A percentile compares a stretch with the other conserved stretches of the same genome.
These are phyloP conservation scores for Boletus insuetus DNA, from an alignment of 768 basidiomycete genomes.

Conservation along the genomic window DNA sequence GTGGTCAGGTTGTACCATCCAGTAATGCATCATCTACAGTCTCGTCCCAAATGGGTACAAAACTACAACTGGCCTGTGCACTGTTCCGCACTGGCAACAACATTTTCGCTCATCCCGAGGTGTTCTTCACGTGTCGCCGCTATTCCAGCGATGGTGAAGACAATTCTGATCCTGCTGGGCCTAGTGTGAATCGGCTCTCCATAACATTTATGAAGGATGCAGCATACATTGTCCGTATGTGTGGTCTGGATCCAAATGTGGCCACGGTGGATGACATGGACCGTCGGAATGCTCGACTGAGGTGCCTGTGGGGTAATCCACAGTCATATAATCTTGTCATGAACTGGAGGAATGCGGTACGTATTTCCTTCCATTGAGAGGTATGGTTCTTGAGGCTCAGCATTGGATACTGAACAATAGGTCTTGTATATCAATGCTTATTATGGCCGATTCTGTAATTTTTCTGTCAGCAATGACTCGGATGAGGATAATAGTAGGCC, in stretches of 20 bases:
- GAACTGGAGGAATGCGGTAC: slow-evolving; percentile 14
- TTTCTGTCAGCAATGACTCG: rapidly evolving
- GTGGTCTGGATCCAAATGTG: slow-evolving; percentile 10
- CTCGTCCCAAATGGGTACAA: not conserved
- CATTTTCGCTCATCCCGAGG: not conserved
- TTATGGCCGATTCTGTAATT: no score
- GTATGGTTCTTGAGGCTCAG: not conserved
- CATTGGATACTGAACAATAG: not conserved
- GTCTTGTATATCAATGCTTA: not conserved
- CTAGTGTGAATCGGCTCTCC: not conserved
- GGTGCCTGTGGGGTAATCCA: not conserved
- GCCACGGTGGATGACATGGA: slow-evolving; percentile 12
- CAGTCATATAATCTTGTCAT: not conserved
- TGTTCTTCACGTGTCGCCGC: not conserved
- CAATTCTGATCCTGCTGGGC: not conserved
- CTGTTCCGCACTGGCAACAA: not conserved
- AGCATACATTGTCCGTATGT: slow-evolving; percentile 6
- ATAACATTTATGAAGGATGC: slow-evolving; percentile 7
- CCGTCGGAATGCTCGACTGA: slow-evolving; percentile 11
- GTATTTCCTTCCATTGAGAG: not conserved
- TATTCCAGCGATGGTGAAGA: not conserved
- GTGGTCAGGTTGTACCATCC: not conserved
- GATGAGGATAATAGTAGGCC: no score
- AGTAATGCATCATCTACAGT: no score
- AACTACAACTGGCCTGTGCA: slow-evolving; percentile 11